phyloP scores from a whole-genome alignment of 2,329 filamentous ascomycete species.

The Colletotrichum sp. region DNA sequence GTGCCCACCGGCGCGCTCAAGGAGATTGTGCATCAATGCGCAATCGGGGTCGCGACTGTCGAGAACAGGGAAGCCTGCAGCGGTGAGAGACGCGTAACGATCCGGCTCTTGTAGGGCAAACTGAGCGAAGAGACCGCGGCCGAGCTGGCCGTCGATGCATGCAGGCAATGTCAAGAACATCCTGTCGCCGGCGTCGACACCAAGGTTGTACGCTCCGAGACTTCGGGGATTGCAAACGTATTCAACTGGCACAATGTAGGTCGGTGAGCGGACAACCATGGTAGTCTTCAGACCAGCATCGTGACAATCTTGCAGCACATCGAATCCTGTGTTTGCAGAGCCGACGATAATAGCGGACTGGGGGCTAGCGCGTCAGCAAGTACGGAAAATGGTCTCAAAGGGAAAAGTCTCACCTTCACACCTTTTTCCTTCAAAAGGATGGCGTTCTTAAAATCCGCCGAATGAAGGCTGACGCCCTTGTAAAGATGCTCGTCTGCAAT shows the following conservation, averaged over 20 bases:
- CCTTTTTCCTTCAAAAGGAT: neutral
- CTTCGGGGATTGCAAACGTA: constrained; percentile 28
- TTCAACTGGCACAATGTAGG: constrained; percentile 35
- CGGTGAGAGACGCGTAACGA: neutral
- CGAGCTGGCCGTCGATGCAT: neutral
- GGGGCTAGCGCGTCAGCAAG: neutral
- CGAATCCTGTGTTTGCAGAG: constrained; percentile 46
- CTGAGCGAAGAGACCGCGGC: neutral
- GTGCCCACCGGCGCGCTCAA: constrained; percentile 36
- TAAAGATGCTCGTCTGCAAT: constrained; percentile 15
- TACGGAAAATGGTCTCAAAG: too few relatives aligned
- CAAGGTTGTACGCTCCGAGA: constrained; percentile 34
- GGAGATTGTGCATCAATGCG: constrained; percentile 19
- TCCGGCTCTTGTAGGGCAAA: neutral
- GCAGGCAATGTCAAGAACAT: neutral
- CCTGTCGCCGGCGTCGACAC: neutral
- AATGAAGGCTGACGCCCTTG: neutral
- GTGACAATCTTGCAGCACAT: constrained; percentile 39
- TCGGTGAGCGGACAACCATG: constrained; percentile 38
- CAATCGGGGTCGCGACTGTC: neutral
- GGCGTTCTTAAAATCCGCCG: neutral
- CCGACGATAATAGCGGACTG: constrained; percentile 38
- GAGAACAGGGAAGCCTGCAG: neutral
- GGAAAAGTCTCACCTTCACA: neutral
- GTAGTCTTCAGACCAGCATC: constrained; percentile 32